Base-by-base conservation (phyloP, 2,329 filamentous ascomycete genomes). In the Trichoderma sp. region DNA sequence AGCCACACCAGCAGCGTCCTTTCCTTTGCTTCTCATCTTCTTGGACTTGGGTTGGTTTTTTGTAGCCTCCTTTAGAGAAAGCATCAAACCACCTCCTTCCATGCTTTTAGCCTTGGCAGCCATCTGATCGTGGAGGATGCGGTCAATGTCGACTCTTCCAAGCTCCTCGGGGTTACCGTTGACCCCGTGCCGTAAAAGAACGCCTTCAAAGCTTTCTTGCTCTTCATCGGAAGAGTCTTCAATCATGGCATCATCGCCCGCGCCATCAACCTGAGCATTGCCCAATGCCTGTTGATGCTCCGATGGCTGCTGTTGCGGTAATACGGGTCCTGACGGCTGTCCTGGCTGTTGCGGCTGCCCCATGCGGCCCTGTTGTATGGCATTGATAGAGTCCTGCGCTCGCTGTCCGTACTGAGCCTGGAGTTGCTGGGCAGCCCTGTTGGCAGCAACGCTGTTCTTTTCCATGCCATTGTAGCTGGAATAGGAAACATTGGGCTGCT, bases 61-160 rank as follows among this genome's bases (percentile, higher is more conserved):
- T 7, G 79, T 79, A 14, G 86, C 85, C 72, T 89, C 83, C 72
- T 86, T 84, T 13, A 94, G 83, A 2, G 92, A 90, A 21, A 94
- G 78, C 90, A 94, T 93, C 69, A 94, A 81, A 8, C 92, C 89
- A 55, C 89, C 92, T 59, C 89, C 92, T 76, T 94, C 90, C 83
- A 93, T 90, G 72, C 84, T 83, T 77, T 87, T 88, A 10, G 89
- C 89, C 72, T 86, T 85, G 56, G 87, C 85, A 65, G 88, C 84
- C 70, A 94, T 88, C 73, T 90, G 88, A 63, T 85, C 83, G 72
- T 91, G 90, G 73, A 95, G 87, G 76, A 91, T 82, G 56, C 84
- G 81, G 75, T 95, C 91, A 70, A 93, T 89, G 66, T 89, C 87
- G 5, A 89, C 78, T 63, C 87, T 83, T 28, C 85, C 87, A 81